These are phyloP conservation scores for Lasiosphaeria miniovina DNA, from an alignment of 495 filamentous ascomycete species.

Conservation along the genomic window DNA sequence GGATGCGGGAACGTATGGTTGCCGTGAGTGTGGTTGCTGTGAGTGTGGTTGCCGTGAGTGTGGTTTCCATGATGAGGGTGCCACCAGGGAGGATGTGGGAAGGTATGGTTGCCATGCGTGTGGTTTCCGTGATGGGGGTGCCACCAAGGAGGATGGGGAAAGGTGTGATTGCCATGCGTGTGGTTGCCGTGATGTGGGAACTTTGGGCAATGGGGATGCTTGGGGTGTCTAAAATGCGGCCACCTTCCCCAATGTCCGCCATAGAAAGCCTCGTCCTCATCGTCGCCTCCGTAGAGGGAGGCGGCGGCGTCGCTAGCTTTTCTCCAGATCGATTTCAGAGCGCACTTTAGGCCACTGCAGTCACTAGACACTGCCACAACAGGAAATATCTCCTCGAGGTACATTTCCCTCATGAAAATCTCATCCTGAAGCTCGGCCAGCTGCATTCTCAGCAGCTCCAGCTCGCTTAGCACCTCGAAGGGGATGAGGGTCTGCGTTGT, in stretches of 20 bases:
- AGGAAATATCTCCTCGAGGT: slow-evolving; percentile 21
- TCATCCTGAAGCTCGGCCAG: slow-evolving; percentile 14
- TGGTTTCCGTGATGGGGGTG: slow-evolving; percentile 22
- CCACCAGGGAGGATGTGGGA: slow-evolving; percentile 7
- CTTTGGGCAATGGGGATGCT: neutral
- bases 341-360: slow-evolving; percentile 29
- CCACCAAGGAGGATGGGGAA: slow-evolving; percentile 12
- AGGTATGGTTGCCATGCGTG: slow-evolving; percentile 13
- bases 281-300: slow-evolving; percentile 20
- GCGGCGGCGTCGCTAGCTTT: slow-evolving; percentile 25
- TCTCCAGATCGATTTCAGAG: slow-evolving; percentile 25
- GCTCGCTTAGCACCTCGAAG: no score
- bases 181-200: slow-evolving; percentile 22
- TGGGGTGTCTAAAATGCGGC: slow-evolving; percentile 9
- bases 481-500: no score
- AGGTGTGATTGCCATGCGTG: slow-evolving; percentile 15
- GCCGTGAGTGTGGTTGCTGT: slow-evolving; percentile 21
- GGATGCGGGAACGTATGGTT: slow-evolving; percentile 22
- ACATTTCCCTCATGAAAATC: slow-evolving; percentile 28
- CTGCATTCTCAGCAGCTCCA: no score
- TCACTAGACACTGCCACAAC: neutral
- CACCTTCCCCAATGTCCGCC: slow-evolving; percentile 12
- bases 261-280: slow-evolving; percentile 12
- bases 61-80: neutral
- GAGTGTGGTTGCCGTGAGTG: slow-evolving; percentile 17